phyloP scores from a whole-genome alignment of 1,284 basidiomycete genomes.

The Cryptococcus sp. region DNA sequence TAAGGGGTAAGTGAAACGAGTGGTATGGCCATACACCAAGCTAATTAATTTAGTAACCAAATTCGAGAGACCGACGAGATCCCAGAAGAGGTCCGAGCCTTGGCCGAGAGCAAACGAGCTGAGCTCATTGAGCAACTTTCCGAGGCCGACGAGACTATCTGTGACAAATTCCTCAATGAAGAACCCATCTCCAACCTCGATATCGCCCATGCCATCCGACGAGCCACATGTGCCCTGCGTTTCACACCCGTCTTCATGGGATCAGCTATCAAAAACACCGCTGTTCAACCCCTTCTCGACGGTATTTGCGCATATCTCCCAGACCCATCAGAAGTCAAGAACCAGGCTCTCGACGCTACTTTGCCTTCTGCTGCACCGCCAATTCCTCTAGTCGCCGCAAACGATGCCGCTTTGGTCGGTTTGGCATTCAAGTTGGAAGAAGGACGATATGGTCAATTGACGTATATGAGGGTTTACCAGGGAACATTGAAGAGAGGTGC shows the following conservation, averaged over 20 bases:
- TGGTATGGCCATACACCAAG: neutral
- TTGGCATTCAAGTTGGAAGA: conserved; percentile 99
- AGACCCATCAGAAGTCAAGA: conserved; percentile 74
- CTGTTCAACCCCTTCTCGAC: conserved; percentile 88
- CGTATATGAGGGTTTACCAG: conserved; percentile 99
- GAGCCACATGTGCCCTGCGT: conserved; percentile 79
- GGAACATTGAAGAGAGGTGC: conserved; percentile 81
- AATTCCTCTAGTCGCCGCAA: conserved; percentile 72
- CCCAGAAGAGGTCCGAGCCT: conserved; percentile 64
- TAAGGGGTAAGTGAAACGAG: conserved; percentile 67
- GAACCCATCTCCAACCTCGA: conserved; percentile 67
- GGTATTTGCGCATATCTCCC: conserved; percentile 95
- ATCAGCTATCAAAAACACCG: conserved; percentile 97
- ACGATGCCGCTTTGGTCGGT: conserved; percentile 82
- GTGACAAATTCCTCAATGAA: conserved; percentile 87
- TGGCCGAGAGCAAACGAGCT: conserved; percentile 74
- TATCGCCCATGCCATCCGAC: conserved; percentile 79
- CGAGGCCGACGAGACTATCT: conserved; percentile 92
- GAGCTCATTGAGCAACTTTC: conserved; percentile 94
- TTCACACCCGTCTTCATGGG: conserved; percentile 98
- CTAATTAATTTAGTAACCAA: conserved; percentile 55
- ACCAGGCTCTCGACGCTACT: conserved; percentile 77
- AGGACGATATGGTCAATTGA: conserved; percentile 93
- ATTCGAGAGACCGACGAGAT: conserved; percentile 86
- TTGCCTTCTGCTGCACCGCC: conserved; percentile 63